Base-by-base conservation (phyloP, 2,329 filamentous ascomycete genomes). In the Didymella pomorum region DNA sequence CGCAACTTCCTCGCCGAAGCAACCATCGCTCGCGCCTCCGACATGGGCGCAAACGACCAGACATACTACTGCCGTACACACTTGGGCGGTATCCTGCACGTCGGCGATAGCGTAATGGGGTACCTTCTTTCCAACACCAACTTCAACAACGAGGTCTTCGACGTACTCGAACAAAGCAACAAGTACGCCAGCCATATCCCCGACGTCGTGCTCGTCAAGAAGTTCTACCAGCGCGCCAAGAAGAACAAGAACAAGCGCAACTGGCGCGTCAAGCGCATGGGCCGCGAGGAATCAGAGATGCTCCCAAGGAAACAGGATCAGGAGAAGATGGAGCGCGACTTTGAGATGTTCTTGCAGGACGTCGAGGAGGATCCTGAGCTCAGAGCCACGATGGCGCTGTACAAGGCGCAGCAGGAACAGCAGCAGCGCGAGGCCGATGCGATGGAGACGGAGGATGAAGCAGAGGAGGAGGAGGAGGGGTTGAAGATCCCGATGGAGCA, bases 241-340 rank as follows among this genome's bases (percentile, higher is more conserved):
- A 85, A 87, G 82, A 85, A 84, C 78, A 77, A 77, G 76, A 71
- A 70, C 53, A 88, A 96, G 68, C 66, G 71, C 57, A 91, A 91
- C 83, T 99, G 95, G 95, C 91, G 90, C 77, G 87, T 99, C 77
- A 96, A 91, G 86, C 92, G 95, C 72, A 94, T 99, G 91, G 85
- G 85, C 65, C 90, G 87, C 79, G 93, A 98, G 63, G 92, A 97
- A 75, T 90, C 90, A 66, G 94, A 97, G 65, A 84, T 96, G 76
- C 80, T 93, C 64, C 91, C 92, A 33, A 89, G 91, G 82, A 92
- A 97, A 80, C 83, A 92, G 59, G 93, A 98, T 74, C 90, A 94
- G 74, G 91, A 93, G 59, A 87, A 88, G 63, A 87, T 96, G 82
- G 93, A 98, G 74, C 86, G 89, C 65, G 95, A 99, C 79, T 99